Conservation (phyloP, 208 protist genomes). For the Acanthamoeba royreba region DNA sequence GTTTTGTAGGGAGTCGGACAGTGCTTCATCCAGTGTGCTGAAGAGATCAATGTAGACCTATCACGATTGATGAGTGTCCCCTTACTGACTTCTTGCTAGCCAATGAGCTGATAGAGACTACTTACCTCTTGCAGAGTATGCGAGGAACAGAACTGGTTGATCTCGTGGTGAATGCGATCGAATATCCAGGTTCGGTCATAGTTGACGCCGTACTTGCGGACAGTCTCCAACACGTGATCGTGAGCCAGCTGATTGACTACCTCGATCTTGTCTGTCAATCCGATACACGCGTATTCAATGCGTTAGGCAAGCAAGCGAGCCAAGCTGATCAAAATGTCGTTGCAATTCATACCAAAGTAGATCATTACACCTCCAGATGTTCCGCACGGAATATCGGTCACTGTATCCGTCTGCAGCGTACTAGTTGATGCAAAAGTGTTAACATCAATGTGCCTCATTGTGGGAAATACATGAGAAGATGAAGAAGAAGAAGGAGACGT, state of each 20-base stretch:
- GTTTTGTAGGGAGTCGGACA: background rate
- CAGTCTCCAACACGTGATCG: background rate
- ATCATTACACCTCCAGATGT: slow-evolving; percentile 29
- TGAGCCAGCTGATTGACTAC: slow-evolving; percentile 19
- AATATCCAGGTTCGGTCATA: slow-evolving; percentile 31
- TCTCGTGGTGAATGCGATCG: slow-evolving; percentile 35
- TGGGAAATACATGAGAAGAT: too few relatives aligned
- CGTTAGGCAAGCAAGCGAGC: too few relatives aligned
- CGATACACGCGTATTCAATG: too few relatives aligned
- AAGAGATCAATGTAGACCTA: slow-evolving; percentile 49
- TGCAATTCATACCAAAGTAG: background rate
- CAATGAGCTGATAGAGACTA: background rate
- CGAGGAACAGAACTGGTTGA: slow-evolving; percentile 48
- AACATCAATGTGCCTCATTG: background rate
- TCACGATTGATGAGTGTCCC: too few relatives aligned
- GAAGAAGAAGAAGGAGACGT: background rate
- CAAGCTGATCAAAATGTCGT: background rate
- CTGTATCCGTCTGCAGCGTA: slow-evolving; percentile 39
- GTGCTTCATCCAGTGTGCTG: slow-evolving; percentile 8
- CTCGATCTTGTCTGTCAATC: background rate
- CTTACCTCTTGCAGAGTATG: slow-evolving; percentile 24
- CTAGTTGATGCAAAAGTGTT: background rate
- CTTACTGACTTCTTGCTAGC: background rate
- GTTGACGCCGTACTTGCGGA: slow-evolving; percentile 27
- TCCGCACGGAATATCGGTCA: slow-evolving; percentile 16